Percentiles rank a stretch among this genome's conserved stretches.
Evolutionary conservation across 2,329 filamentous ascomycete species (phyloP).

Genomic region (Colletotrichum euphorbiae): DNA sequence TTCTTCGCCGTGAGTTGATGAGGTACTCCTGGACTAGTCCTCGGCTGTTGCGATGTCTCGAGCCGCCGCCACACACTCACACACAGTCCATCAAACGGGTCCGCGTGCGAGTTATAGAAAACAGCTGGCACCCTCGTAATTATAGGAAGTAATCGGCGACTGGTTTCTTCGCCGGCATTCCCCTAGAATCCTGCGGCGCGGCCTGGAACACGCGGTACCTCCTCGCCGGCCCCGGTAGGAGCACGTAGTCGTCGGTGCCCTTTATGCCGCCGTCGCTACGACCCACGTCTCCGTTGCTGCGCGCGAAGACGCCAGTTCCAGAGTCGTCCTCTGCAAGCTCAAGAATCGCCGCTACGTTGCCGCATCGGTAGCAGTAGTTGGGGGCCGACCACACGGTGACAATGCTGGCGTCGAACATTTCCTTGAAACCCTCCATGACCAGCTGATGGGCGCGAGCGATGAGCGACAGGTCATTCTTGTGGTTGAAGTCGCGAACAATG

Average conservation of each 20-base stretch:
- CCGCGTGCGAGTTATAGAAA: too few relatives aligned
- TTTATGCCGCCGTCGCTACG: conserved; percentile 63
- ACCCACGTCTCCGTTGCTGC: conserved; percentile 77
- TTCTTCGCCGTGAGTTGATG: not conserved
- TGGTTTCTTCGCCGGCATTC: conserved; percentile 99
- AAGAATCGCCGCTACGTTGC: conserved; percentile 94
- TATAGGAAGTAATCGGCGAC: conserved; percentile 95
- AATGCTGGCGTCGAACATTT: conserved; percentile 97
- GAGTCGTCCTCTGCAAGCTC: conserved; percentile 90
- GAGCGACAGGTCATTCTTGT: conserved; percentile 89
- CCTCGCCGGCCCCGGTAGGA: conserved; percentile 77
- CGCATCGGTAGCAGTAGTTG: conserved; percentile 96
- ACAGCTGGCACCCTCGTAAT: conserved; percentile 10
- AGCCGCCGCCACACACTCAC: too few relatives aligned
- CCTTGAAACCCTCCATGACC: conserved; percentile 99
- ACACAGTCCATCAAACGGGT: too few relatives aligned
- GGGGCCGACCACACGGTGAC: conserved; percentile 99
- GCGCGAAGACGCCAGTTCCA: conserved; percentile 76
- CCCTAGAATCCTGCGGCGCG: conserved; percentile 92
- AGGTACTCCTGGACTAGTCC: too few relatives aligned
- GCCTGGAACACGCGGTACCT: conserved; percentile 97
- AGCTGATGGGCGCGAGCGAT: conserved; percentile 96
- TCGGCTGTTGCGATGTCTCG: too few relatives aligned
- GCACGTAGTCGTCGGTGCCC: conserved; percentile 41
- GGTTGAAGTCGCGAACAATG: conserved; percentile 96